Percentiles rank a stretch among this genome's conserved stretches.
Conservation (phyloP, 306 rosid genomes). For the Sicyos edulis region DNA sequence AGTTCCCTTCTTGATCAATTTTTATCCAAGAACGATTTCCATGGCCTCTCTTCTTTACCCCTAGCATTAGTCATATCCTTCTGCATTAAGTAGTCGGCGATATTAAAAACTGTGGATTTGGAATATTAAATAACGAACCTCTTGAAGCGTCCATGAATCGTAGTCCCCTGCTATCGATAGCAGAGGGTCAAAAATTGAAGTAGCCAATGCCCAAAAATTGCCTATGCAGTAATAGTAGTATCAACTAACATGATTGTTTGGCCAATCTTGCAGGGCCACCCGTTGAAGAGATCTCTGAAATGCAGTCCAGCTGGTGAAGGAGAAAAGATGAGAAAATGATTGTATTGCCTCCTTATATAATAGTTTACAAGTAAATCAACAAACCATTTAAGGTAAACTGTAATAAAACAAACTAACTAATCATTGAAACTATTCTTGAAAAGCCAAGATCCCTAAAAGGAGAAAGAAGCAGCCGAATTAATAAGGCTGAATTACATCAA, state of each 20-base stretch:
- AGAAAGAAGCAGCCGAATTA: no score
- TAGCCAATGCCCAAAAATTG: not conserved
- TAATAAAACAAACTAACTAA: no score
- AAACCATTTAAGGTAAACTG: no score
- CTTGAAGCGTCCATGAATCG: not conserved
- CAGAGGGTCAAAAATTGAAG: constrained; percentile 1
- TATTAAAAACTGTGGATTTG: constrained; percentile 30
- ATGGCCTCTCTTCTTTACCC: constrained; percentile 79
- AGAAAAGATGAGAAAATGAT: no score
- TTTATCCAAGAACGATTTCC: constrained; percentile 96
- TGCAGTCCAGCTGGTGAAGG: not conserved
- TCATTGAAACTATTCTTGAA: not conserved
- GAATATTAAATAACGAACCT: constrained; percentile 15
- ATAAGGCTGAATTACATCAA: not conserved
- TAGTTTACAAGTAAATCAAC: no score
- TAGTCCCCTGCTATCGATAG: not conserved
- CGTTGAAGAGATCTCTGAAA: not conserved
- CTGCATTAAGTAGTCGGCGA: constrained; percentile 24
- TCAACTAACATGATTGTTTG: not conserved
- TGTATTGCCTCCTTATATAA: no score
- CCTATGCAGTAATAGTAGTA: not conserved
- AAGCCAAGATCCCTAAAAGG: not conserved
- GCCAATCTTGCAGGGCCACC: not conserved
- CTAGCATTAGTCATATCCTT: constrained; percentile 14
- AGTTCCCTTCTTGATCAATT: constrained; percentile 57